phyloP scores from a whole-genome alignment of 2,329 filamentous ascomycete species.

The Botryotinia globosa region DNA sequence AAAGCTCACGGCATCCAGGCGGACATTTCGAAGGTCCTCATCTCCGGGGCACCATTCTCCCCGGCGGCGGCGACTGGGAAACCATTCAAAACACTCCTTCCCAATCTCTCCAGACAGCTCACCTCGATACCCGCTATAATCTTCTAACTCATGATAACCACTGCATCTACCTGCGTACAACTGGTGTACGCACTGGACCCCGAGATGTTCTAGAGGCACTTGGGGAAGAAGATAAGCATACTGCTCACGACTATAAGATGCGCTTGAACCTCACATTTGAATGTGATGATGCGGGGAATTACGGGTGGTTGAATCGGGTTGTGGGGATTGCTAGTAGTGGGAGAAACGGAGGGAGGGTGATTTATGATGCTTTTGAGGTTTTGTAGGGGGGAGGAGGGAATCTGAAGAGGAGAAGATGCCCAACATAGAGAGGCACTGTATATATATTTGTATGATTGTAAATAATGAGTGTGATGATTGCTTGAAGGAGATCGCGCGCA shows the following conservation, averaged over 20 bases:
- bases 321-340: conserved; percentile 23
- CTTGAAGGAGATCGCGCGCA: neutral
- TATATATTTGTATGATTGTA: neutral
- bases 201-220: neutral
- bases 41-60: conserved; percentile 16
- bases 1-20: neutral
- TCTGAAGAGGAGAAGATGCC: neutral
- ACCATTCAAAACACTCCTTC: conserved; percentile 22
- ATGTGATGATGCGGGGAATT: conserved; percentile 31
- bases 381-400: neutral
- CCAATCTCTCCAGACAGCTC: neutral
- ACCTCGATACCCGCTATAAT: neutral
- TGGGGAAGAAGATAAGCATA: neutral
- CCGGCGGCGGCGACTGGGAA: conserved; percentile 5
- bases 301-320: conserved; percentile 34
- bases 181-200: neutral
- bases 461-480: neutral
- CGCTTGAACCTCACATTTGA: conserved; percentile 35
- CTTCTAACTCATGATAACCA: conserved; percentile 1
- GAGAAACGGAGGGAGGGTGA: conserved; percentile 21
- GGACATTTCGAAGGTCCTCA: conserved; percentile 20
- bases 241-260: conserved; percentile 32
- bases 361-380: conserved; percentile 27
- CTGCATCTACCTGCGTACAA: neutral
- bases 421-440: neutral